Base-by-base conservation (phyloP, 352 stramenopile species). In the Plasmopara halstedii region DNA sequence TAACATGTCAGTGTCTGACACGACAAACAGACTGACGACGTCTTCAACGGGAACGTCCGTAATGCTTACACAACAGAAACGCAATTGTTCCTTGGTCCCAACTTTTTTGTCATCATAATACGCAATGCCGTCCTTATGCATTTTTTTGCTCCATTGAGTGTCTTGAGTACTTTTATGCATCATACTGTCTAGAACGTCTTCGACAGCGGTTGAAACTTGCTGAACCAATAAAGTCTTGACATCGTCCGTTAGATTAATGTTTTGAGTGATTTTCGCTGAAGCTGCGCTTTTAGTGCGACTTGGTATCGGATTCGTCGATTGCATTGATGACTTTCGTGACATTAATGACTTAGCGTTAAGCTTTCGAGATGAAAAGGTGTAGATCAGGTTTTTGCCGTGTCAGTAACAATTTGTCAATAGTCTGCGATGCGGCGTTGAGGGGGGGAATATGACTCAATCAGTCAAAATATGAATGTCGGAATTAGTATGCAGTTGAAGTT, bases 141-240 rank as follows among this genome's bases (percentile, higher is more conserved):
- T 64, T 26, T 62, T 66, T 23, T 27, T 31, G 11, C 57, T 43
- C 61, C 62, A 69, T 13, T 64, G 42, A 4, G 47, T 36, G 19
- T 62, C 52, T 15, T 57, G 13, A 14, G 50, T 58, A 15, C 46
- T 54, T 50, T 69, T 58, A 25, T 58, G 43, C 50, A 66, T 55
- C 62, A 70, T 71, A 15, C 46, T 58, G 17, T 69, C 62, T 37
- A 74, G 33, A 13, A 74, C 53, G 25, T 67, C 46, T 42, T 71
- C 53, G 2, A 69, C 61, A 2, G 62, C 57, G 9, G 38, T 38
- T 6, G 43, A 63, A 17, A 70, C 67, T 38, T 67, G 50, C 21
- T 39, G 32, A 2, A 61, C 29, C n/a, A 73, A 44, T 36, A 67
- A 32, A 37, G 57, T 26, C n/a, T 58, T 62, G 19, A 67, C 46